Percentiles rank a stretch among this genome's conserved stretches.
Conservation (phyloP, 345 rosid species). For the Aurinia saxatilis region DNA sequence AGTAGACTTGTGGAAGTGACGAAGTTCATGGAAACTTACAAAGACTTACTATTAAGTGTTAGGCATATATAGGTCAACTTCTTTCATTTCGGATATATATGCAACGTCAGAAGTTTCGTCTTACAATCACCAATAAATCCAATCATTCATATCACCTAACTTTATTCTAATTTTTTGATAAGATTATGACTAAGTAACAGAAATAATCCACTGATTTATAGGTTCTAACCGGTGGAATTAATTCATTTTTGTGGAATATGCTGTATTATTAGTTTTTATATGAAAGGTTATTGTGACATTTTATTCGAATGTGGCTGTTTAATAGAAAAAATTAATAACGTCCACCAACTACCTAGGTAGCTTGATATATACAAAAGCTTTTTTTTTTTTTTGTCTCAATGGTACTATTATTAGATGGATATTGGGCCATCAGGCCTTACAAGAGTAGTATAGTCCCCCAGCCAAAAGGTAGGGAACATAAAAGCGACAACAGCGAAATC, state of each 20-base stretch:
- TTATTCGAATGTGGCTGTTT: background rate
- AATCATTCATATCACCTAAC: background rate
- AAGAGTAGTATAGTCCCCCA: too few relatives aligned
- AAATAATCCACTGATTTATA: background rate
- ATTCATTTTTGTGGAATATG: background rate
- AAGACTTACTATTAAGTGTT: background rate
- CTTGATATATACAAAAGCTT: too few relatives aligned
- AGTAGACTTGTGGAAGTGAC: background rate
- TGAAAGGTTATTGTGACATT: background rate
- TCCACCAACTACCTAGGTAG: too few relatives aligned
- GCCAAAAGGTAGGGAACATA: too few relatives aligned
- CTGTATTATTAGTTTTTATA: background rate
- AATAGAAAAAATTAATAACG: too few relatives aligned
- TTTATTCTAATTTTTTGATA: background rate
- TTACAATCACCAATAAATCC: background rate
- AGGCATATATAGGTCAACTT: slow-evolving; percentile 13
- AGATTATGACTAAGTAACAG: background rate
- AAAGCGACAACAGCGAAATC: too few relatives aligned
- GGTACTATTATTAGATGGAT: too few relatives aligned
- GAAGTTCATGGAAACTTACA: slow-evolving; percentile 19
- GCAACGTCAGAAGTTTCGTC: slow-evolving; percentile 1
- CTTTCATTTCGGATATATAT: slow-evolving; percentile 12
- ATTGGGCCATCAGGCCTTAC: too few relatives aligned
- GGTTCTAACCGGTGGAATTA: background rate
- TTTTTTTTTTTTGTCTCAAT: too few relatives aligned